phyloP scores from a whole-genome alignment of 345 rosid genomes.

The Sonneratia alba region DNA sequence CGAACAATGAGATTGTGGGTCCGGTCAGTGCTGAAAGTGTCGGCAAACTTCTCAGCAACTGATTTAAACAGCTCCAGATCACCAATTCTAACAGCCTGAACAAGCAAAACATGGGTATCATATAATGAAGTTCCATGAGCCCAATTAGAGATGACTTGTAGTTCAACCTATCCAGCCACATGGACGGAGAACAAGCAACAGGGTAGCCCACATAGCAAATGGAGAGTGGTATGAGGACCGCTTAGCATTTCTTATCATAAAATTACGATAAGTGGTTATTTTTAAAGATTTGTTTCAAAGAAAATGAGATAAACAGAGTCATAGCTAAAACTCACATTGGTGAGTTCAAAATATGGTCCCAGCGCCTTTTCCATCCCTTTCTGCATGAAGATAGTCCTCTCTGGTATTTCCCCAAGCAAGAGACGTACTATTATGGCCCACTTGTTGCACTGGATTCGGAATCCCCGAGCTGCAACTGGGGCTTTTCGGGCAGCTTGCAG shows the following conservation, averaged over 20 bases:
- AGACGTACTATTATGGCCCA: conserved; percentile 78
- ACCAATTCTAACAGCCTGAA: conserved; percentile 81
- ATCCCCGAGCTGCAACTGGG: conserved; percentile 63
- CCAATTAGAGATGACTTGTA: too few relatives aligned
- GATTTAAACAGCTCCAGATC: conserved; percentile 76
- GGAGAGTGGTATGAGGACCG: background rate
- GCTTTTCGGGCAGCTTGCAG: conserved; percentile 92
- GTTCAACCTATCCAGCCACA: background rate
- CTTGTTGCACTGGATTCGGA: conserved; percentile 70
- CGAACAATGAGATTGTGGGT: conserved; percentile 64
- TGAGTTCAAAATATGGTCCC: conserved; percentile 77
- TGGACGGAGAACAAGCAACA: background rate
- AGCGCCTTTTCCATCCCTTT: conserved; percentile 81
- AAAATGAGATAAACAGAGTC: background rate
- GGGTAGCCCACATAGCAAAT: background rate
- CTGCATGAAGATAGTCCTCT: conserved; percentile 73
- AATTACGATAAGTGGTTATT: background rate
- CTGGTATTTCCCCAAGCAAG: conserved; percentile 80
- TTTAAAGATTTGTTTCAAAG: background rate
- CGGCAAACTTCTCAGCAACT: conserved; percentile 67
- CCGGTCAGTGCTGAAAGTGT: conserved; percentile 50
- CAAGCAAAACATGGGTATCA: background rate
- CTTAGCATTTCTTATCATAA: background rate
- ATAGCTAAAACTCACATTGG: conserved; percentile 48
- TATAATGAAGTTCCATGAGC: too few relatives aligned